phyloP scores from a whole-genome alignment of 1,139 yeast species.

The Keqinozyma sinolaborantium region DNA sequence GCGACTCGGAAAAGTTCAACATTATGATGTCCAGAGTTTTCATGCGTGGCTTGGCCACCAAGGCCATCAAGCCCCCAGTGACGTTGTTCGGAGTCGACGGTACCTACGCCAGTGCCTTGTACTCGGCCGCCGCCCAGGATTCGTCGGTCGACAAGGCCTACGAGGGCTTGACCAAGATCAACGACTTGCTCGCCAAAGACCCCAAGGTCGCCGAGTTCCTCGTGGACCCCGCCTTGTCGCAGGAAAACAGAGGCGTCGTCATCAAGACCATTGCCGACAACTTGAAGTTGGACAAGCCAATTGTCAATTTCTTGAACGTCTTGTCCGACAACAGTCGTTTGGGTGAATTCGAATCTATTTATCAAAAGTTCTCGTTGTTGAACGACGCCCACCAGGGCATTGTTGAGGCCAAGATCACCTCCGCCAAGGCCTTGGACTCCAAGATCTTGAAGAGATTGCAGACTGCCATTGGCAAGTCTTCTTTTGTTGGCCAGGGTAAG shows the following conservation, averaged over 20 bases:
- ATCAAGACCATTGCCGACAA: slow-evolving; percentile 57
- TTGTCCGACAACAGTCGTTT: slow-evolving; percentile 96
- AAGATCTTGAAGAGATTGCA: slow-evolving; percentile 78
- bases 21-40: slow-evolving; percentile 65
- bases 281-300: slow-evolving; percentile 68
- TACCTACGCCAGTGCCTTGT: slow-evolving; percentile 93
- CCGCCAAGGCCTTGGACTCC: slow-evolving; percentile 82
- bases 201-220: slow-evolving; percentile 59
- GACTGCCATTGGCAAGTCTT: slow-evolving; percentile 71
- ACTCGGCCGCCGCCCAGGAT: slow-evolving; percentile 86
- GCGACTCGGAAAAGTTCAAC: slow-evolving; percentile 3
- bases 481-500: slow-evolving; percentile 82
- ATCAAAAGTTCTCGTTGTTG: slow-evolving; percentile 69
- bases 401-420: slow-evolving; percentile 90
- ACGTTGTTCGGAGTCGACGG: slow-evolving; percentile 96
- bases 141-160: slow-evolving; percentile 72
- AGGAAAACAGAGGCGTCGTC: slow-evolving; percentile 69
- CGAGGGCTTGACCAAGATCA: slow-evolving; percentile 60
- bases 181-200: slow-evolving; percentile 58
- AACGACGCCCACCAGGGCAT: slow-evolving; percentile 89
- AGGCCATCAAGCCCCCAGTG: slow-evolving; percentile 76
- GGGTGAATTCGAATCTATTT: slow-evolving; percentile 60
- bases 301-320: slow-evolving; percentile 76
- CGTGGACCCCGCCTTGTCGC: slow-evolving; percentile 80
- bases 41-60: slow-evolving; percentile 66